Percentiles rank a stretch among this genome's conserved stretches.
Conservation (phyloP, 1,284 basidiomycete genomes). For the Cutaneotrichosporon cyanovorans region DNA sequence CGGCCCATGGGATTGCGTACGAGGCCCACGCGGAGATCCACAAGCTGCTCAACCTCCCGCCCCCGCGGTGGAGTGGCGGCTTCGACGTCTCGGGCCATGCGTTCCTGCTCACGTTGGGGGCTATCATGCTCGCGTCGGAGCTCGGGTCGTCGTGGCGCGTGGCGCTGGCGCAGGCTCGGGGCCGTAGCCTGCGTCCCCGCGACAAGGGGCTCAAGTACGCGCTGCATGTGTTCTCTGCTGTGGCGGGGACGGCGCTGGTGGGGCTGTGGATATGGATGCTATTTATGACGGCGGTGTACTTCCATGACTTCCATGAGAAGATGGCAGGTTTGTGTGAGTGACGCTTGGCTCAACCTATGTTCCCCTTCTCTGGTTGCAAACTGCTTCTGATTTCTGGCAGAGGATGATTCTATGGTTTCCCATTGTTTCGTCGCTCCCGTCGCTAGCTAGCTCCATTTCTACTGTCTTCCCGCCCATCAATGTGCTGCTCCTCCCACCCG, state of each 20-base stretch:
- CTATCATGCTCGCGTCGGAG: constrained; percentile 72
- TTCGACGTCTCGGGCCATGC: constrained; percentile 93
- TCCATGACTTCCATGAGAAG: constrained; percentile 84
- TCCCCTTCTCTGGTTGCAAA: too few relatives aligned
- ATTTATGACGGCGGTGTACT: constrained; percentile 77
- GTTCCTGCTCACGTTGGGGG: constrained; percentile 80
- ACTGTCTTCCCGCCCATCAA: not conserved
- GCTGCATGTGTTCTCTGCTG: constrained; percentile 16
- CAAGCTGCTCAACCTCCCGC: constrained; percentile 10
- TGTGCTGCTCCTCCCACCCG: too few relatives aligned
- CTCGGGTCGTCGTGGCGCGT: constrained; percentile 47
- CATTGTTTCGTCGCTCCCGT: too few relatives aligned
- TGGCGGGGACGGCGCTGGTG: constrained; percentile 48
- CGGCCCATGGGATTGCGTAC: not conserved
- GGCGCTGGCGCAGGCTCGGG: not conserved
- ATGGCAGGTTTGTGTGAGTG: constrained; percentile 66
- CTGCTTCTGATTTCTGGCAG: too few relatives aligned
- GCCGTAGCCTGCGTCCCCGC: not conserved
- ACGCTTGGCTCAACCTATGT: not conserved
- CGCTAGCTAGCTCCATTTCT: not conserved
- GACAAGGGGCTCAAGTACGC: not conserved
- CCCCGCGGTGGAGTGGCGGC: constrained; percentile 57
- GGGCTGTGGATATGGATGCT: constrained; percentile 66
- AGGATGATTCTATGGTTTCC: too few relatives aligned
- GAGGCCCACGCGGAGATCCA: constrained; percentile 6